phyloP scores from a whole-genome alignment of 495 filamentous ascomycete genomes.

The Penicillium paradoxum region DNA sequence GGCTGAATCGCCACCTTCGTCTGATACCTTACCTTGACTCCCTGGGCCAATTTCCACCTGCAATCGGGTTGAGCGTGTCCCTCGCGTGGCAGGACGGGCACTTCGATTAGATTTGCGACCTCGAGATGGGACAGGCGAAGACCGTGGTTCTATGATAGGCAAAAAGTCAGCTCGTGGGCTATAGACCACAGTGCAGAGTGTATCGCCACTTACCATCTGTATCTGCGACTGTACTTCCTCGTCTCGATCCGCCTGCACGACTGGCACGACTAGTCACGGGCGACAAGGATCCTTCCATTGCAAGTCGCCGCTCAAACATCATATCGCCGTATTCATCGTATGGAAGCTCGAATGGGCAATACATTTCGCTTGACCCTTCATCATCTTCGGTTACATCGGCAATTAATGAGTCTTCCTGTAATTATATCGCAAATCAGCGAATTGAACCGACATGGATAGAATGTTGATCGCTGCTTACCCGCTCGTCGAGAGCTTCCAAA shows the following conservation, averaged over 20 bases:
- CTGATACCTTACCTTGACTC: constrained; percentile 26
- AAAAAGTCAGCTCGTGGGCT: constrained; percentile 6
- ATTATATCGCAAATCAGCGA: constrained; percentile 1
- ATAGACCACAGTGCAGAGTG: constrained; percentile 8
- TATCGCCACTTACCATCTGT: constrained; percentile 46
- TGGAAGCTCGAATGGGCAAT: constrained; percentile 71
- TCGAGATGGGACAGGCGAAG: constrained; percentile 45
- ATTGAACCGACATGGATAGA: background rate
- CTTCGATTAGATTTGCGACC: constrained; percentile 39
- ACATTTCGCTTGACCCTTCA: constrained; percentile 49
- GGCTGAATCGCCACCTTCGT: constrained; percentile 40
- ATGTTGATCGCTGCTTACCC: constrained; percentile 43
- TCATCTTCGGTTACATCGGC: constrained; percentile 60
- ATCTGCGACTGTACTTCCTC: constrained; percentile 44
- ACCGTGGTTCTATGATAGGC: constrained; percentile 38
- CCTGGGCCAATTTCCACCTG: constrained; percentile 37
- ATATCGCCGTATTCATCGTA: constrained; percentile 68
- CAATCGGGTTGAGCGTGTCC: constrained; percentile 40
- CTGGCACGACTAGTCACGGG: constrained; percentile 51
- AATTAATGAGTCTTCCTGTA: constrained; percentile 46
- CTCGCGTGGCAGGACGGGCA: constrained; percentile 33
- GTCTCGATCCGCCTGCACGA: constrained; percentile 37
- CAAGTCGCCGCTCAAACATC: constrained; percentile 64
- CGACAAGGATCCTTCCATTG: constrained; percentile 54
- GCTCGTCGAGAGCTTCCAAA: constrained; percentile 80